Percentiles rank a stretch among this genome's conserved stretches.
Evolutionary conservation across 495 filamentous ascomycete genomes (phyloP).

Genomic region (Annulohypoxylon stygium): DNA sequence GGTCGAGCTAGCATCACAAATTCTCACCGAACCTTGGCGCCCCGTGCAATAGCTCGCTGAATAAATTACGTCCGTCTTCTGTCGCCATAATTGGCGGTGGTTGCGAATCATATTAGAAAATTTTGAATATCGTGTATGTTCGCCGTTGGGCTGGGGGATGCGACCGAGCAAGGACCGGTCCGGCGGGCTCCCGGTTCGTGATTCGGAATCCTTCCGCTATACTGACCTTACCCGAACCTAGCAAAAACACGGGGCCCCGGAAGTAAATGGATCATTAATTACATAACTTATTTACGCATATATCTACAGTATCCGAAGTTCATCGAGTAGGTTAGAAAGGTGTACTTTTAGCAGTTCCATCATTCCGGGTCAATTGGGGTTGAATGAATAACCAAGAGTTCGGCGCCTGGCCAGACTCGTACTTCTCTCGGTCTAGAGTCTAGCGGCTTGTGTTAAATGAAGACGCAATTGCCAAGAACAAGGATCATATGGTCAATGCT

Average conservation of each 20-base stretch:
- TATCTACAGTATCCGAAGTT: not conserved
- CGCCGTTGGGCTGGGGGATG: not conserved
- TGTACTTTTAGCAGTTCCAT: not conserved
- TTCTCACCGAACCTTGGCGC: slow-evolving; percentile 7
- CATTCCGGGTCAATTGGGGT: too few species aligned
- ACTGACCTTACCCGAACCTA: not conserved
- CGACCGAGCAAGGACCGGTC: slow-evolving; percentile 19
- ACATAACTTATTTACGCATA: not conserved
- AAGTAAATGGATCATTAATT: not conserved
- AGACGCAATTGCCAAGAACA: slow-evolving; percentile 1
- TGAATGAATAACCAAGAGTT: not conserved
- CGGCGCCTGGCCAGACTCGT: not conserved
- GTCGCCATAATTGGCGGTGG: not conserved
- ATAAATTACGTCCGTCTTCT: slow-evolving; percentile 2
- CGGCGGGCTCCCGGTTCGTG: slow-evolving; percentile 1
- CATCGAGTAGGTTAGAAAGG: not conserved
- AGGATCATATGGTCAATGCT: not conserved
- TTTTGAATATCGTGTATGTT: not conserved
- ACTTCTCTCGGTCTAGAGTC: not conserved
- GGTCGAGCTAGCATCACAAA: not conserved
- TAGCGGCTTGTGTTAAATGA: not conserved
- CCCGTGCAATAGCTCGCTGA: not conserved
- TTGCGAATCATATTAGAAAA: not conserved
- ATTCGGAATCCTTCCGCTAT: slow-evolving; percentile 1
- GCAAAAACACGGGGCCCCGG: not conserved